phyloP scores from a whole-genome alignment of 306 rosid species.

The Lotus japonicus region DNA sequence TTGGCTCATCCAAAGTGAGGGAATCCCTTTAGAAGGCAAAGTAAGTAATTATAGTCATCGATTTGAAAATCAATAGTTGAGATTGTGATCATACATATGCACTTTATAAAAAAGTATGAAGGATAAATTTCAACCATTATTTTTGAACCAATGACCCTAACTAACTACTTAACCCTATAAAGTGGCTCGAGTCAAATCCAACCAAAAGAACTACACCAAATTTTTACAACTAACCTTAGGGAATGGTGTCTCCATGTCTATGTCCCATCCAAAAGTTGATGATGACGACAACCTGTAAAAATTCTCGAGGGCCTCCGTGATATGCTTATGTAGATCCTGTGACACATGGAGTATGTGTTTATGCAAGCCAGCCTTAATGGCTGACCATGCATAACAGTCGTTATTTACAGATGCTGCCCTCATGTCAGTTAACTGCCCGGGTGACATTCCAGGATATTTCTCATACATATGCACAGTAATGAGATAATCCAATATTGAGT shows the following conservation, averaged over 20 bases:
- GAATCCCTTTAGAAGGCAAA: too few species aligned
- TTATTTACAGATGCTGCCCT: conserved; percentile 74
- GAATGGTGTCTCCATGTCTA: conserved; percentile 46
- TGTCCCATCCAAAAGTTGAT: conserved; percentile 70
- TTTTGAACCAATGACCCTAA: too few species aligned
- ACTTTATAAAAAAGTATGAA: too few species aligned
- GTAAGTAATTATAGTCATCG: too few species aligned
- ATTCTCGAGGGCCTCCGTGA: conserved; percentile 19
- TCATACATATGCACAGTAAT: conserved; percentile 50
- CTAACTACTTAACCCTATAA: too few species aligned
- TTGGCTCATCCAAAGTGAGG: too few species aligned
- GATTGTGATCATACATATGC: too few species aligned
- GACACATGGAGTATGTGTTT: conserved; percentile 58
- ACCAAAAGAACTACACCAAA: background rate
- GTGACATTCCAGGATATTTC: conserved; percentile 63
- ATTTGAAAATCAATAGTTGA: too few species aligned
- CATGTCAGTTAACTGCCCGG: conserved; percentile 65
- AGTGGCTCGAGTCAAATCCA: too few species aligned
- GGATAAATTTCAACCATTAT: too few species aligned
- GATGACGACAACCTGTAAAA: conserved; percentile 25
- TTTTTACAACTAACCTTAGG: conserved; percentile 58
- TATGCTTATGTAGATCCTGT: conserved; percentile 48
- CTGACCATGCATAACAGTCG: conserved; percentile 60
- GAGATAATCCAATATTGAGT: conserved; percentile 60
- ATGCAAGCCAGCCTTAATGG: conserved; percentile 56